These are phyloP conservation scores for Trametes cingulata DNA, from an alignment of 768 basidiomycete genomes.

Conservation along the genomic window DNA sequence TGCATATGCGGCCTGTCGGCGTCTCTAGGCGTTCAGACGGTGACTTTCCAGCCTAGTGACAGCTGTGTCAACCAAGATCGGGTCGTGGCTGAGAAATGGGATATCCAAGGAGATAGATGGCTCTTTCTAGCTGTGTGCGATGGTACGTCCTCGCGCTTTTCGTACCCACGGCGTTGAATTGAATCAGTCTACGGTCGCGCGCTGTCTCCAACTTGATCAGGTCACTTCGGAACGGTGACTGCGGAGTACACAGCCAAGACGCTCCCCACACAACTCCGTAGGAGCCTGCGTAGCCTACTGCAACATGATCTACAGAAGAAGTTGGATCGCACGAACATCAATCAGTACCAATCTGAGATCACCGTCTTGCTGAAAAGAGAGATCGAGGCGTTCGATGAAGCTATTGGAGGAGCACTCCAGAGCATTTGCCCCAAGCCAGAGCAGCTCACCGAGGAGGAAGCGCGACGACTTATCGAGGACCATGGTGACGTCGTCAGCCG, in stretches of 20 bases:
- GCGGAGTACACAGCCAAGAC: neutral
- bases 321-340: neutral
- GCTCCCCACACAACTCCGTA: neutral
- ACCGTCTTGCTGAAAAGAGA: neutral
- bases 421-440: neutral
- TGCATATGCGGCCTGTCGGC: too few species aligned
- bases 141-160: neutral
- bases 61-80: neutral
- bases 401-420: neutral
- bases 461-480: neutral
- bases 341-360: neutral
- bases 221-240: neutral
- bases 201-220: too few species aligned
- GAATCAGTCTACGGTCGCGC: too few species aligned
- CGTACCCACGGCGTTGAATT: neutral
- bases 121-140: neutral
- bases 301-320: neutral
- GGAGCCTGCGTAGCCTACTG: neutral
- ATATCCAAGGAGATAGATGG: neutral
- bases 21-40: neutral
- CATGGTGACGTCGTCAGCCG: neutral
- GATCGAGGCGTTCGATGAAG: neutral
- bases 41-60: neutral
- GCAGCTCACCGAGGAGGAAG: neutral
- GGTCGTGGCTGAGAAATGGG: neutral